A percentile compares a stretch with the other conserved stretches of the same genome.
These are phyloP conservation scores for Thielaviopsis musarum DNA, from an alignment of 2,329 filamentous ascomycete species.

Conservation along the genomic window DNA sequence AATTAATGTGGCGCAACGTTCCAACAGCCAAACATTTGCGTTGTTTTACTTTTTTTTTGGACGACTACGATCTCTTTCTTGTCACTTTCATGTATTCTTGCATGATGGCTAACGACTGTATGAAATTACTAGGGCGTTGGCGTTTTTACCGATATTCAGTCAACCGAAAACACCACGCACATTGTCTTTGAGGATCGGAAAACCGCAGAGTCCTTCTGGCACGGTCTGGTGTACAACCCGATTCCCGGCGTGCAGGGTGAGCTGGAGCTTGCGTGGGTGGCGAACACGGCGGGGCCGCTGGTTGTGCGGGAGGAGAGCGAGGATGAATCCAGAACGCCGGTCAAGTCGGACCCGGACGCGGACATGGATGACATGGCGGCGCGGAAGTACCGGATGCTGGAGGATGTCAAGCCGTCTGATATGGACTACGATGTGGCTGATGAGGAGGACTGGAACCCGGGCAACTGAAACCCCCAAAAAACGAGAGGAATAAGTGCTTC, in stretches of 20 bases:
- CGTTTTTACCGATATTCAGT: constrained; percentile 42
- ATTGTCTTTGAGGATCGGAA: constrained; percentile 51
- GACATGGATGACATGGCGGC: constrained; percentile 8
- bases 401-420: constrained; percentile 21
- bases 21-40: too few relatives aligned
- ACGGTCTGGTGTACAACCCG: constrained; percentile 35
- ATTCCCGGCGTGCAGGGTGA: constrained; percentile 46
- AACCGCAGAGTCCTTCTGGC: constrained; percentile 54
- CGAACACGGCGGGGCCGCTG: constrained; percentile 17
- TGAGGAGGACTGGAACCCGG: constrained; percentile 28
- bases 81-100: too few relatives aligned
- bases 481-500: background rate
- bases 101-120: background rate
- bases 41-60: too few relatives aligned
- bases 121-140: constrained; percentile 33
- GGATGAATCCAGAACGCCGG: constrained; percentile 11
- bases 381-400: constrained; percentile 13
- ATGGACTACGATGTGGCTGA: constrained; percentile 39
- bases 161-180: constrained; percentile 28
- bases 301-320: constrained; percentile 14
- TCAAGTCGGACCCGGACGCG: constrained; percentile 7
- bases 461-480: too few relatives aligned
- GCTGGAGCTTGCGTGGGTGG: constrained; percentile 49
- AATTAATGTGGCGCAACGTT: too few relatives aligned
- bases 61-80: too few relatives aligned